Conservation (phyloP, 257 asterid genomes). For the Ajuga chamaepitys region DNA sequence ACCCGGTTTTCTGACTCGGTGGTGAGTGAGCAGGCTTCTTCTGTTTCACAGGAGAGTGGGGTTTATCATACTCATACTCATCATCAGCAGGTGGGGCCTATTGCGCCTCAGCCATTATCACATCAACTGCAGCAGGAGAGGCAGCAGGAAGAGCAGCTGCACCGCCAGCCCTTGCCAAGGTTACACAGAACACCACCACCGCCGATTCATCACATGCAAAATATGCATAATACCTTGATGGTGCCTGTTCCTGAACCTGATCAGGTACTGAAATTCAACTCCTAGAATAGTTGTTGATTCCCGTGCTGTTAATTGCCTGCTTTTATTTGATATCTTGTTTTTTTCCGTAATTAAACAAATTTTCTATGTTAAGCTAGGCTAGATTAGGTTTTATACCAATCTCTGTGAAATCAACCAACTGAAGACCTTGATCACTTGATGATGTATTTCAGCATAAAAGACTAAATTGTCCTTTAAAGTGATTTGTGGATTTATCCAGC, state of each 20-base stretch:
- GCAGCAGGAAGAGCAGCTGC: conserved; percentile 40
- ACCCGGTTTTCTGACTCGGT: conserved; percentile 26
- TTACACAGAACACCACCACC: conserved; percentile 11
- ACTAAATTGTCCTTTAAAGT: no score
- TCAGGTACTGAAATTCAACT: conserved; percentile 31
- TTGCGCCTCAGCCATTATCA: conserved; percentile 33
- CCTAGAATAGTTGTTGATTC: background rate
- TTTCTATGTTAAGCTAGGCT: no score
- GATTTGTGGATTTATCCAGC: no score
- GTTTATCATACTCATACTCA: conserved; percentile 7
- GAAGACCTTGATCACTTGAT: no score
- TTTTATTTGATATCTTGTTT: no score
- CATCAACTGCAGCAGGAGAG: conserved; percentile 62
- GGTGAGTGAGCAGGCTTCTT: conserved; percentile 13
- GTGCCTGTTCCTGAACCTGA: conserved; percentile 52
- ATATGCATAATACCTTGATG: conserved; percentile 37
- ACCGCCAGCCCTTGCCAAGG: conserved; percentile 15
- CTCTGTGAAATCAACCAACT: no score
- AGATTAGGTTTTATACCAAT: no score
- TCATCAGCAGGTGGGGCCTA: conserved; percentile 3
- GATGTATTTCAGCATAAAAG: no score
- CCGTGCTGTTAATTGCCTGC: no score
- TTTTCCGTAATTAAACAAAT: no score
- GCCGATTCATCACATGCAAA: conserved; percentile 29
- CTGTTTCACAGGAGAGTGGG: conserved; percentile 21